Conservation (phyloP, 495 filamentous ascomycete species). For the Elaphomyces granulatus region DNA sequence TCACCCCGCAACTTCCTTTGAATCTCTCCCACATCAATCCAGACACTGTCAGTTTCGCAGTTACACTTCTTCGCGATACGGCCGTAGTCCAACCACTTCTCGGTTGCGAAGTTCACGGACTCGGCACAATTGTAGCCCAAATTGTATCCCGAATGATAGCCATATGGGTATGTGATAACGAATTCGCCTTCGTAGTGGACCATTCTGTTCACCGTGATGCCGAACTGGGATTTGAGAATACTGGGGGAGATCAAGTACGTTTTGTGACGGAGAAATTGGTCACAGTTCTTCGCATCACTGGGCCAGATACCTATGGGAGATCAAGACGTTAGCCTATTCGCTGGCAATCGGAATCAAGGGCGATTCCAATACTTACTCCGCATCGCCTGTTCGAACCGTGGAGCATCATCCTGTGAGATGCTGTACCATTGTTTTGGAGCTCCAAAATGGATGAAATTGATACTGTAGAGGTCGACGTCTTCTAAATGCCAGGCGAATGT, state of each 20-base stretch:
- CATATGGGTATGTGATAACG: slow-evolving; percentile 95
- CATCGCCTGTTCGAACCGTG: slow-evolving; percentile 89
- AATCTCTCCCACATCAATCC: slow-evolving; percentile 92
- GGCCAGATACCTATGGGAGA: slow-evolving; percentile 56
- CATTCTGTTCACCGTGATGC: slow-evolving; percentile 87
- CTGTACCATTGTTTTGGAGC: slow-evolving; percentile 99
- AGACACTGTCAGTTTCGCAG: slow-evolving; percentile 91
- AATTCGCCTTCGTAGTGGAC: slow-evolving; percentile 98
- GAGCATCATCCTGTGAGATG: slow-evolving; percentile 92
- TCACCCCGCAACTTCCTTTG: slow-evolving; percentile 89
- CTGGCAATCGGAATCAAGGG: neutral
- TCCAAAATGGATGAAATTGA: slow-evolving; percentile 98
- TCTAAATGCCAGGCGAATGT: slow-evolving; percentile 99
- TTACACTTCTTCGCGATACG: slow-evolving; percentile 94
- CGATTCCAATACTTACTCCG: slow-evolving; percentile 47
- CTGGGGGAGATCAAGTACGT: slow-evolving; percentile 94
- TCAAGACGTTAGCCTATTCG: slow-evolving; percentile 4
- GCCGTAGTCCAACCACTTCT: slow-evolving; percentile 89
- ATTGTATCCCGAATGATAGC: slow-evolving; percentile 97
- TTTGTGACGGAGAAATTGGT: slow-evolving; percentile 95
- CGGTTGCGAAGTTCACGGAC: slow-evolving; percentile 94
- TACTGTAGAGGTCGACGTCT: slow-evolving; percentile 97
- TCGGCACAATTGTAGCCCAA: slow-evolving; percentile 98
- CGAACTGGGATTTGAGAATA: slow-evolving; percentile 69
- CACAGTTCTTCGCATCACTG: slow-evolving; percentile 89